Conservation (phyloP, 176 grass and related monocot genomes). For the Cymbopogon citratus region DNA sequence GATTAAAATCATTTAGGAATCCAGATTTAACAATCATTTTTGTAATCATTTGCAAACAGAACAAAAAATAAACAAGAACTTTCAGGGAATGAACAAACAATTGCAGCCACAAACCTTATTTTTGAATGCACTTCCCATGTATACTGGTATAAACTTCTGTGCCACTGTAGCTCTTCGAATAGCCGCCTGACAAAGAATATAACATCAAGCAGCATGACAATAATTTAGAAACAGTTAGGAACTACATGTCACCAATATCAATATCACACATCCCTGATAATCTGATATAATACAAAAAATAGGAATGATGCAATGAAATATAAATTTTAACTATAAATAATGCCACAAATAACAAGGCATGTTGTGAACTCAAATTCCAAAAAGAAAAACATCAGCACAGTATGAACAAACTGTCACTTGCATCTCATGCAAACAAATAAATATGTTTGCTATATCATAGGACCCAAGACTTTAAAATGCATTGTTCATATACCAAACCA, state of each 20-base stretch:
- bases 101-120: conserved; percentile 68
- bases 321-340: conserved; percentile 8
- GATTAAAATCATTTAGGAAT: not conserved
- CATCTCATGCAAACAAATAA: not conserved
- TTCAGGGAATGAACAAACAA: not conserved
- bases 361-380: not conserved
- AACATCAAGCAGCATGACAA: conserved; percentile 10
- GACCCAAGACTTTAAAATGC: not conserved
- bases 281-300: not conserved
- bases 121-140: conserved; percentile 99
- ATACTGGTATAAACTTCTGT: conserved; percentile 89
- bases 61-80: not conserved
- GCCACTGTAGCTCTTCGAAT: conserved; percentile 86
- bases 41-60: not conserved
- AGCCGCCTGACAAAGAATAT: conserved; percentile 56
- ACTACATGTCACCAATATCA: not conserved
- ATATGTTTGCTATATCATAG: not conserved
- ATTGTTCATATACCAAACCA: not conserved
- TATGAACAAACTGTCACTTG: not conserved
- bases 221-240: not conserved
- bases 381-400: not conserved
- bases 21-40: not conserved
- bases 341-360: not conserved
- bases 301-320: not conserved
- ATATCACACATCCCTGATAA: not conserved